Evolutionary conservation across 352 stramenopile genomes (phyloP).

Genomic region (Poterioochromonas sp.): DNA sequence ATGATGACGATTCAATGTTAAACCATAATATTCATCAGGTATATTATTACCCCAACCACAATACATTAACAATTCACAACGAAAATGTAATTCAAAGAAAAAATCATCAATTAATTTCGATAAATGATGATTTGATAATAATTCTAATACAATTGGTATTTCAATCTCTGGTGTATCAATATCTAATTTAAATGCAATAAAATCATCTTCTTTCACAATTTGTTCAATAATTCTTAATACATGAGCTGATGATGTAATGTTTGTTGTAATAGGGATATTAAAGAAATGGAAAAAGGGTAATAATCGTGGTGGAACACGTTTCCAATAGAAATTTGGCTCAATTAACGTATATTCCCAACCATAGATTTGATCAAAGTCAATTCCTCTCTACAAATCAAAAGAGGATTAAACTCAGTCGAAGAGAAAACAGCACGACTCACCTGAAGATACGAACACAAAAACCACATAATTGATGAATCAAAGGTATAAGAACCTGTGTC

Average conservation of each 20-base stretch:
- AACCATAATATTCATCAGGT: neutral
- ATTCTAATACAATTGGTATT: constrained; percentile 1
- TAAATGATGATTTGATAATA: neutral
- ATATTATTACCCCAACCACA: constrained; percentile 21
- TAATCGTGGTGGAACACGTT: neutral
- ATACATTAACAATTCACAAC: constrained; percentile 25
- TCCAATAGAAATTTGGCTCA: constrained; percentile 9
- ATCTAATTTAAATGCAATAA: constrained; percentile 27
- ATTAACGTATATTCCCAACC: constrained; percentile 22
- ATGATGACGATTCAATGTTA: neutral
- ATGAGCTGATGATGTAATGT: too few species aligned
- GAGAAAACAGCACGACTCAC: neutral
- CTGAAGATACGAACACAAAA: constrained; percentile 16
- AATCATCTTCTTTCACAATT: neutral
- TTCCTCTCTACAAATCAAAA: neutral
- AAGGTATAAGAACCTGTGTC: constrained; percentile 18
- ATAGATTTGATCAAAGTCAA: constrained; percentile 29
- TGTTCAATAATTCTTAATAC: neutral
- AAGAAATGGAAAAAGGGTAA: constrained; percentile 12
- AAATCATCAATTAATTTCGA: constrained; percentile 20
- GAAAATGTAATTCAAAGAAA: constrained; percentile 35
- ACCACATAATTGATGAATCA: neutral
- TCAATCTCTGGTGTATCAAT: constrained; percentile 31
- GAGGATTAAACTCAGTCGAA: neutral
- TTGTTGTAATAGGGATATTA: neutral